Base-by-base conservation (phyloP, 2,329 filamentous ascomycete genomes). In the Hymenotorrendiella dingleyae region DNA sequence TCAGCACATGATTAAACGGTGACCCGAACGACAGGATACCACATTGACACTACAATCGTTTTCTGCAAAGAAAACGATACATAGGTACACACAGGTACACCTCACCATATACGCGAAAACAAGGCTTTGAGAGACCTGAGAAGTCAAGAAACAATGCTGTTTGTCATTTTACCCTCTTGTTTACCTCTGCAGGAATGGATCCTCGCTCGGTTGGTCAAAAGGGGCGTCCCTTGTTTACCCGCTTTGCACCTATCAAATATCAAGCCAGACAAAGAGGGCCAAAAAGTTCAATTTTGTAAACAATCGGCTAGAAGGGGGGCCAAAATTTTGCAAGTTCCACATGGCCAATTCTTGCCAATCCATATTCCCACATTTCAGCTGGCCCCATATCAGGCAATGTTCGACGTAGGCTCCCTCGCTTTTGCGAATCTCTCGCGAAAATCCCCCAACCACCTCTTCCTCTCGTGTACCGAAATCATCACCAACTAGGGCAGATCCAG, bases 1-100 rank as follows among this genome's bases (percentile, higher is more conserved):
- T 40, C 28, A 43, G 44, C 56, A 57, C 52, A 55, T 58, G 56
- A 53, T 54, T 50, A 47, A 42, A 45, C 24, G 29, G 20, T 39
- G 51, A 47, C 53, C 56, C 54, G 49, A 56, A 38, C 7, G 19
- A 40, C 23, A 37, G 54, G 54, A 47, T 20, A 36, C 36, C 30
- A 43, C 29, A 41, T 39, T 29, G 20, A 12, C 27, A 34, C 12
- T 34, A 21, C 32, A 21, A n/a, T 34, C 40, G 26, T 19, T 28
- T 33, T 45, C 35, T 50, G 36, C 19, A 34, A 34, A 34, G 14
- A n/a, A 34, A 43, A 53, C 48, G 41, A 43, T n/a, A n/a, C n/a
- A n/a, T n/a, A n/a, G n/a, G n/a, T n/a, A n/a, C n/a, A n/a, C n/a
- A n/a, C n/a, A n/a, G n/a, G n/a, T n/a, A n/a, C 46, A 27, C 43